Conservation (phyloP, 176 grass and related monocot species). For the Aegilops sharonensis region DNA sequence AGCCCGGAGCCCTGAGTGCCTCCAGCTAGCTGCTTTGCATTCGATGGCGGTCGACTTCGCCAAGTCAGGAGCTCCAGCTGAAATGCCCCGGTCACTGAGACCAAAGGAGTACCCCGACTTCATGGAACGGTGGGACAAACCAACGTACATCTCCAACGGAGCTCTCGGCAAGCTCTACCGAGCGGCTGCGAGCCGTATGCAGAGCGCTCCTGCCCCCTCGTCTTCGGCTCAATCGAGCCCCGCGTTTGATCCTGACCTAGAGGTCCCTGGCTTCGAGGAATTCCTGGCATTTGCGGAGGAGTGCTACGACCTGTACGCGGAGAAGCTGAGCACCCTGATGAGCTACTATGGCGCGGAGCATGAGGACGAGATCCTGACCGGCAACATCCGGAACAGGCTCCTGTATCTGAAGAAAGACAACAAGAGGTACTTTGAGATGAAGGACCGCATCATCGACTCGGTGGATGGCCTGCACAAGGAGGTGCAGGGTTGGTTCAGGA, state of each 20-base stretch:
- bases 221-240: background rate
- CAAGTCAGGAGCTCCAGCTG: slow-evolving; percentile 78
- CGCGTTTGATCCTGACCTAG: slow-evolving; percentile 58
- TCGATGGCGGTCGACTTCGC: slow-evolving; percentile 95
- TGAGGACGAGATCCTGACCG: slow-evolving; percentile 97
- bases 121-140: slow-evolving; percentile 76
- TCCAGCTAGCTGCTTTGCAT: slow-evolving; percentile 74
- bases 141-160: slow-evolving; percentile 57
- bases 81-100: slow-evolving; percentile 61
- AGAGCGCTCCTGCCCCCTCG: slow-evolving; percentile 26
- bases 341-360: slow-evolving; percentile 58
- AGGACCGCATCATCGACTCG: slow-evolving; percentile 75
- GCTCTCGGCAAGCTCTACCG: slow-evolving; percentile 73
- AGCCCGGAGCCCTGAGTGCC: slow-evolving; percentile 69
- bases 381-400: slow-evolving; percentile 71
- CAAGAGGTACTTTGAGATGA: slow-evolving; percentile 84
- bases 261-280: slow-evolving; percentile 52
- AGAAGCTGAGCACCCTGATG: slow-evolving; percentile 76
- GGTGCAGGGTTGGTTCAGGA: slow-evolving; percentile 52
- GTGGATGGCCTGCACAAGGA: slow-evolving; percentile 58
- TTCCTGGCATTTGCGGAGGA: slow-evolving; percentile 60
- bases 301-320: slow-evolving; percentile 54
- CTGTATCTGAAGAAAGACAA: slow-evolving; percentile 72
- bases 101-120: slow-evolving; percentile 89
- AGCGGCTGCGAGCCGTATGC: slow-evolving; percentile 26